Evolutionary conservation across 2,329 filamentous ascomycete genomes (phyloP).

Genomic region (Orbilia brochopaga): DNA sequence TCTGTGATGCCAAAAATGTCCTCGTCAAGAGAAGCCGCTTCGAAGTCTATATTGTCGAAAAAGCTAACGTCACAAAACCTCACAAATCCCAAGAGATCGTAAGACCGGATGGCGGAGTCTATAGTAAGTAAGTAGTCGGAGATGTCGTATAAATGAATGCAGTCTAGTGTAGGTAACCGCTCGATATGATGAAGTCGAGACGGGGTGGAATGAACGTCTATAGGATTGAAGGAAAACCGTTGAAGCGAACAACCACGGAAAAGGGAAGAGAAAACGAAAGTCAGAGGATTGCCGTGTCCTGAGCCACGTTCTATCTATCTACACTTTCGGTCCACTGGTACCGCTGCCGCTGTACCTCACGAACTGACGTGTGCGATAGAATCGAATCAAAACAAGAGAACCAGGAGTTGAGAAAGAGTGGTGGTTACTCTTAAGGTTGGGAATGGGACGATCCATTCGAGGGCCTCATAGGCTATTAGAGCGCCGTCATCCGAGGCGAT

Average conservation of each 20-base stretch:
- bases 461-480: conserved; percentile 41
- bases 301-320: conserved; percentile 50
- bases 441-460: conserved; percentile 39
- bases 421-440: conserved; percentile 40
- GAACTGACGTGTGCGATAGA: conserved; percentile 49
- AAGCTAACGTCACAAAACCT: conserved; percentile 15
- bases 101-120: conserved; percentile 25
- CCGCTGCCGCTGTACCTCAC: conserved; percentile 30
- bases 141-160: conserved; percentile 45
- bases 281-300: conserved; percentile 50
- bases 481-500: conserved; percentile 42
- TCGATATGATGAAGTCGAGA: conserved; percentile 43
- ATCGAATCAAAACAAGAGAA: conserved; percentile 45
- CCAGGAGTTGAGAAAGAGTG: conserved; percentile 37
- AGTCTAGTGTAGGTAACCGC: conserved; percentile 42
- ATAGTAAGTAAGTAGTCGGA: conserved; percentile 6
- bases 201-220: conserved; percentile 40
- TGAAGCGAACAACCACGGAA: conserved; percentile 14
- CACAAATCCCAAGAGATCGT: conserved; percentile 8
- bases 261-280: conserved; percentile 36
- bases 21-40: conserved; percentile 30
- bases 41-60: conserved; percentile 26
- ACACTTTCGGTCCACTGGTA: conserved; percentile 31
- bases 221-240: conserved; percentile 17
- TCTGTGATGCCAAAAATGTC: conserved; percentile 28